These are phyloP conservation scores for Glaciozyma martinii DNA, from an alignment of 768 basidiomycete genomes.

Conservation along the genomic window DNA sequence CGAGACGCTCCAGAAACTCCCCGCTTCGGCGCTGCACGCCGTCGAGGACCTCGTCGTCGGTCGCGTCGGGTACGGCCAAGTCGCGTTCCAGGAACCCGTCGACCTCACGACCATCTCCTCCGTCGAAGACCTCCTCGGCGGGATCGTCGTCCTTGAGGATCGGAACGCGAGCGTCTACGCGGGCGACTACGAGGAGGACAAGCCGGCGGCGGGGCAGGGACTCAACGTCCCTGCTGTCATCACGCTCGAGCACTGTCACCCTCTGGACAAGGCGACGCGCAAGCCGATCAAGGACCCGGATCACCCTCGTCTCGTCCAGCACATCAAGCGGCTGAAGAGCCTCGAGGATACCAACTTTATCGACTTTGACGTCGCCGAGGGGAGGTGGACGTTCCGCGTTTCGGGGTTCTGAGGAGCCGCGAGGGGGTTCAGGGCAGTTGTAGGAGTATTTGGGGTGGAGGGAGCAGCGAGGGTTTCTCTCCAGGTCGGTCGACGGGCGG, in stretches of 20 bases:
- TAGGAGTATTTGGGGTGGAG: too few species aligned
- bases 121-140: slow-evolving; percentile 73
- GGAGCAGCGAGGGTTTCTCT: too few species aligned
- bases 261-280: slow-evolving; percentile 80
- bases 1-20: slow-evolving; percentile 57
- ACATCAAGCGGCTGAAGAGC: slow-evolving; percentile 64
- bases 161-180: slow-evolving; percentile 92
- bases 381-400: slow-evolving; percentile 88
- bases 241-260: slow-evolving; percentile 70
- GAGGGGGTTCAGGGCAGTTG: not conserved
- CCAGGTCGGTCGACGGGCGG: too few species aligned
- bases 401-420: slow-evolving; percentile 40
- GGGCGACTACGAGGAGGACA: slow-evolving; percentile 73
- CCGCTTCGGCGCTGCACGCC: slow-evolving; percentile 62
- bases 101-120: slow-evolving; percentile 78
- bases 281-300: slow-evolving; percentile 76
- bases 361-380: slow-evolving; percentile 64
- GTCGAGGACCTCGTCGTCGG: slow-evolving; percentile 75
- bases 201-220: slow-evolving; percentile 72
- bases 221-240: slow-evolving; percentile 80
- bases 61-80: slow-evolving; percentile 82
- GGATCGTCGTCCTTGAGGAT: slow-evolving; percentile 75
- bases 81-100: slow-evolving; percentile 63
- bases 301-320: slow-evolving; percentile 60
- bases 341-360: slow-evolving; percentile 83